Conservation (phyloP, 1,139 yeast genomes). For the Candida sp. region DNA sequence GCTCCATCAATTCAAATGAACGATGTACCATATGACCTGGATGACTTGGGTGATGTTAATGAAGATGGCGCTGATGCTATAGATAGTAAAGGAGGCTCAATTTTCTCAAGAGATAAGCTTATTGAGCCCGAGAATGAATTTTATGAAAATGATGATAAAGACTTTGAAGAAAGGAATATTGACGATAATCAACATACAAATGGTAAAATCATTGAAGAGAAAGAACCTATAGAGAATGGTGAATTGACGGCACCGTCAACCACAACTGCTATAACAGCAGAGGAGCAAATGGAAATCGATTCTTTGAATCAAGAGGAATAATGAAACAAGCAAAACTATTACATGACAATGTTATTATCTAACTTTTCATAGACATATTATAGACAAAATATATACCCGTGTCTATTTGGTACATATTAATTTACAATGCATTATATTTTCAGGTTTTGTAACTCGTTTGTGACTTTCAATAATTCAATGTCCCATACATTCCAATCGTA, state of each 20-base stretch:
- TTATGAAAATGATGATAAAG: constrained; percentile 60
- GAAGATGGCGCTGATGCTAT: constrained; percentile 72
- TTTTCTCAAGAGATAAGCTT: constrained; percentile 72
- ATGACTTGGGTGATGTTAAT: constrained; percentile 76
- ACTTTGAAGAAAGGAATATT: constrained; percentile 38
- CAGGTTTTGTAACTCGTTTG: constrained; percentile 3
- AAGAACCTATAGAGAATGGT: neutral
- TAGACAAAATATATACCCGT: neutral
- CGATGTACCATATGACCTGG: constrained; percentile 81
- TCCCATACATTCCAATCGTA: constrained; percentile 53
- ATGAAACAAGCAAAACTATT: no score
- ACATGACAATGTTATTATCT: no score
- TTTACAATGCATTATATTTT: neutral
- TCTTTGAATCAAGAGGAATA: neutral
- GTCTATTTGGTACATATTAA: neutral
- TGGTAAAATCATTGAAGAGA: neutral
- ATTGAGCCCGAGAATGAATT: constrained; percentile 67
- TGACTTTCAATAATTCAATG: constrained; percentile 30
- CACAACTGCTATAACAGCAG: neutral
- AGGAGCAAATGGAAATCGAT: constrained; percentile 2
- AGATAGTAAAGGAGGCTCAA: constrained; percentile 92
- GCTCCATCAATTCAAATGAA: constrained; percentile 97
- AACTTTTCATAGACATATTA: neutral
- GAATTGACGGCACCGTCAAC: neutral
- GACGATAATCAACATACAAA: constrained; percentile 5